These are phyloP conservation scores for Flaveria trinervia DNA, from an alignment of 129 eudicot species.

Conservation along the genomic window DNA sequence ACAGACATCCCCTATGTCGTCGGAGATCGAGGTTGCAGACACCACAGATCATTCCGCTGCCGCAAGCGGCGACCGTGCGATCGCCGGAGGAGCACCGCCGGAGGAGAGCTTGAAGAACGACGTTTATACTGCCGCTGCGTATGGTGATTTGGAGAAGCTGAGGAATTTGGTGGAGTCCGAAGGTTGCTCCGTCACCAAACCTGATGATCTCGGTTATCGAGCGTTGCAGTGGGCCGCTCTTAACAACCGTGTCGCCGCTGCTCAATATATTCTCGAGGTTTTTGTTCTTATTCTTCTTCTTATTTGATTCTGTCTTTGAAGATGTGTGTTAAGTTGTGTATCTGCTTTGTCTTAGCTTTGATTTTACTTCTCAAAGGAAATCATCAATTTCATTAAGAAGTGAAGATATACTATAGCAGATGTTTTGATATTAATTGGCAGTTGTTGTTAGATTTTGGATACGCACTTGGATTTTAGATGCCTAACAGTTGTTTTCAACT, in stretches of 20 bases:
- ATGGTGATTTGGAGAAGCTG: slow-evolving; percentile 93
- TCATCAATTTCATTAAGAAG: not conserved
- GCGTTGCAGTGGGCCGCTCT: slow-evolving; percentile 99
- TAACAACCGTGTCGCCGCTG: slow-evolving; percentile 92
- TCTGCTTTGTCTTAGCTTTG: not conserved
- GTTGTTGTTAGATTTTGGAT: slow-evolving; percentile 22
- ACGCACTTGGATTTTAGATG: slow-evolving; percentile 1
- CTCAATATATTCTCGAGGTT: slow-evolving; percentile 91
- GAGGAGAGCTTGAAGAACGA: slow-evolving; percentile 82
- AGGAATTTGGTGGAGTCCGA: slow-evolving; percentile 78
- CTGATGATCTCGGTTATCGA: slow-evolving; percentile 79
- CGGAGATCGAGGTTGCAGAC: slow-evolving; percentile 97
- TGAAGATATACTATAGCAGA: not conserved
- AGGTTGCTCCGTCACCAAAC: slow-evolving; percentile 76
- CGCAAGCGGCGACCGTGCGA: slow-evolving; percentile 30
- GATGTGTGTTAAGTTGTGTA: not conserved
- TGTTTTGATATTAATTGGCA: not conserved
- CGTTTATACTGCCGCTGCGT: slow-evolving; percentile 94
- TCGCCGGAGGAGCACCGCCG: slow-evolving; percentile 3
- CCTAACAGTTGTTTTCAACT: not conserved
- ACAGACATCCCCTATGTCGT: slow-evolving; percentile 45
- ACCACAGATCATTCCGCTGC: slow-evolving; percentile 42
- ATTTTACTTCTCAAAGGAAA: not conserved
- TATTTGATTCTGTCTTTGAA: not conserved
- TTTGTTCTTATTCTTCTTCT: not conserved